These are phyloP conservation scores for Cucumis hystrix DNA, from an alignment of 306 rosid genomes.

Conservation along the genomic window DNA sequence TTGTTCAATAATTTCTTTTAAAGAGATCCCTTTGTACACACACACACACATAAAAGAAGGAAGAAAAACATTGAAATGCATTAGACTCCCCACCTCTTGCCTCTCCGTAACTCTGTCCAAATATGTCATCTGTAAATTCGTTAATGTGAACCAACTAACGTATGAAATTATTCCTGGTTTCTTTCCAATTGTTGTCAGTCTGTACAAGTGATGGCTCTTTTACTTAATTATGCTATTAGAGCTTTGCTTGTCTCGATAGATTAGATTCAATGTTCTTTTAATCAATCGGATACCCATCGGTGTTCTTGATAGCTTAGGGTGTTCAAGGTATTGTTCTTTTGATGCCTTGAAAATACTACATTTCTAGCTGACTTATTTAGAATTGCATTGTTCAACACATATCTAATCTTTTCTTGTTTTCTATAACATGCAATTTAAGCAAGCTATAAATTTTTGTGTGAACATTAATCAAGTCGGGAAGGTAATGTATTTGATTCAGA, in stretches of 20 bases:
- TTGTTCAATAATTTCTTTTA: not conserved
- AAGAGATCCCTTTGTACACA: too few species aligned
- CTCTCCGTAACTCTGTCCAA: not conserved
- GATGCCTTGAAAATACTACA: not conserved
- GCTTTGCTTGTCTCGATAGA: not conserved
- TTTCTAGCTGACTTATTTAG: not conserved
- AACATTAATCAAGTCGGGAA: not conserved
- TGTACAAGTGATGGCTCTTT: not conserved
- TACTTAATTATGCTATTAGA: not conserved
- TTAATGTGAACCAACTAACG: not conserved
- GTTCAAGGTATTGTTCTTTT: not conserved
- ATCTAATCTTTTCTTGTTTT: not conserved
- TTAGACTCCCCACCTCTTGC: not conserved
- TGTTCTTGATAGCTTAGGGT: not conserved
- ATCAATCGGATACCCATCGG: not conserved
- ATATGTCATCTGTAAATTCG: not conserved
- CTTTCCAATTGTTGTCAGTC: not conserved
- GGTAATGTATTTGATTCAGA: conserved; percentile 2
- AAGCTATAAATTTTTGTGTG: not conserved
- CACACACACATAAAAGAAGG: not conserved
- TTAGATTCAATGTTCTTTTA: not conserved
- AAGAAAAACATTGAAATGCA: not conserved
- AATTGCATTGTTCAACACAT: not conserved
- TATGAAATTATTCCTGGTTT: not conserved
- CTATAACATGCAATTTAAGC: not conserved